Base-by-base conservation (phyloP, 148 eudicot species). In the Cornus florida region DNA sequence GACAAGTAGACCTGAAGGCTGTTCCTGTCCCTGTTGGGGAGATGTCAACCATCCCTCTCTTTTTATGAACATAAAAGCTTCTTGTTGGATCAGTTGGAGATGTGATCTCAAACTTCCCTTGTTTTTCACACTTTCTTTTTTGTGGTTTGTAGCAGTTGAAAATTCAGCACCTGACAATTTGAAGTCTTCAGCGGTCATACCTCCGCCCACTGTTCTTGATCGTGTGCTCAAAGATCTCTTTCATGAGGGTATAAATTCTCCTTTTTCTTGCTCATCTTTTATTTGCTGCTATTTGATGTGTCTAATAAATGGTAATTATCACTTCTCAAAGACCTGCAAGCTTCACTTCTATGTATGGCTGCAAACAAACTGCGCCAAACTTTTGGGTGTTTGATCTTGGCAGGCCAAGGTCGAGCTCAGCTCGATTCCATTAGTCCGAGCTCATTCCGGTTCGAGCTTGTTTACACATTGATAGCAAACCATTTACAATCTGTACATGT, bases 201-300 rank as follows among this genome's bases (percentile, higher is more conserved):
- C 99, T 84, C 95, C 99, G 62, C 99, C 97, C 16, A 91, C 98
- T 53, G 98, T 92, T 82, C 92, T 95, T 83, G 99, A 92, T 74
- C 98, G 99, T 74, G 90, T 92, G 75, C 91, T 95, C 16, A 95
- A 92, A 86, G 98, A 95, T 82, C 92, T 95, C 46, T 93, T 93
- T 84, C 95, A 90, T 78, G 90, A 95, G 24, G 99, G 98, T 93
- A 89, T 35, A 14, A 28, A 1, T 56, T n/a, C 62, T 19, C 33
- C 48, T 43, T 43, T 43, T 71, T 75, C 28, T 31, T 67, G 17
- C 50, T 70, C 57, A 22, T 46, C 20, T 39, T 41, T 32, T 67
- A 13, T 68, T 73, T 74, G 57, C 65, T 10, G 24, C 60, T 31
- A 10, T 70, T 33, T 8, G 24, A 71, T 60, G 46, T 35, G 12